Evolutionary conservation across 495 filamentous ascomycete genomes (phyloP), one percentile per base, ranked within the genome.

Genomic region (Aspergillus egyptiacus): DNA sequence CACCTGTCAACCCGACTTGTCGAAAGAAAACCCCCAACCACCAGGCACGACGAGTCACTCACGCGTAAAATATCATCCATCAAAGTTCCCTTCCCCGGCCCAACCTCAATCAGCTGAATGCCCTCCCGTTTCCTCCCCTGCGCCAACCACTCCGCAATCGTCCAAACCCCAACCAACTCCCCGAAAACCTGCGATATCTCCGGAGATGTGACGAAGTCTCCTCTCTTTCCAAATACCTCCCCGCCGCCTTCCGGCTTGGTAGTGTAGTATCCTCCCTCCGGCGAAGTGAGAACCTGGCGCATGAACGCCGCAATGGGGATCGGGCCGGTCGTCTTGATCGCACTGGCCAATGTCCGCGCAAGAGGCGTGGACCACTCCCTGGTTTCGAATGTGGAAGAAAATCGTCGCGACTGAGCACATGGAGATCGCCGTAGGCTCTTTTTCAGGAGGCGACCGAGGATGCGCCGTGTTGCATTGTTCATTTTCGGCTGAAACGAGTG

Each of bases 151-250:
- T 98, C 93, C 24, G 94, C 77, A 22, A 96, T 81, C 36, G 94
- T 81, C 93, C 93, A 98, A 58, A 98, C 78, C 1, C 89, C 93
- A 37, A 96, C 70, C 14, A 98, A 76, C 65, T 98, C 93, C 18
- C 93, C 93, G 70, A 97, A 97, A 13, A 96, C 79, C 63, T 98
- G 93, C 2, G 89, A 95, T 57, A 98, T 96, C 67, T 98, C 93
- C 0, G 93, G 93, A 5, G 89, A 95, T 0, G 93, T 98, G 35
- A 96, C 86, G 50, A 98, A 98, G 64, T 98, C 93, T 20, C 93
- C 93, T 58, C 85, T 84, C 45, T 77, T 74, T 1, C 93, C 94
- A 56, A 98, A 97, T 36, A 91, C 90, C 58, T 95, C 89, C 10
- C 77, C 75, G 19, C 72, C 81, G 27, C 55, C 59, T 40, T 75